A percentile compares a stretch with the other conserved stretches of the same genome.
phyloP scores from a whole-genome alignment of 1,139 yeast genomes.

The Diutina rugosa region DNA sequence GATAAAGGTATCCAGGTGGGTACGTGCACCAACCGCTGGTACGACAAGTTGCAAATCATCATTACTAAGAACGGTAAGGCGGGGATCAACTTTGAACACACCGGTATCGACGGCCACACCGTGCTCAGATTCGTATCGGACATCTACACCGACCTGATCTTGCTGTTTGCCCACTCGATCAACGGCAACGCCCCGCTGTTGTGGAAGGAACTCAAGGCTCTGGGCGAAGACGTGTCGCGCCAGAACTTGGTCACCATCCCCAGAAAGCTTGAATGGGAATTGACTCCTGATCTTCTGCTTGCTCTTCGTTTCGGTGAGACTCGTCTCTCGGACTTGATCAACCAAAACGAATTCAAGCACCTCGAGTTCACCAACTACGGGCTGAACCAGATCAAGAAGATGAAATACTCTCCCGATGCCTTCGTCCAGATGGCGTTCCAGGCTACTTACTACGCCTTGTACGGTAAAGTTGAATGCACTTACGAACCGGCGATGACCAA shows the following conservation, averaged over 20 bases:
- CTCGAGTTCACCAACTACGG: conserved; percentile 72
- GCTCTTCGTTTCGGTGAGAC: conserved; percentile 89
- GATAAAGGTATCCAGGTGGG: conserved; percentile 86
- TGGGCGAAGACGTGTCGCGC: conserved; percentile 5
- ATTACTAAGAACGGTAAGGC: conserved; percentile 88
- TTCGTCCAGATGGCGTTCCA: conserved; percentile 92
- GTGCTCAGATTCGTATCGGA: conserved; percentile 81
- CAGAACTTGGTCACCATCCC: conserved; percentile 51
- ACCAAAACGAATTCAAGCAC: conserved; percentile 80
- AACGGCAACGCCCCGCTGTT: conserved; percentile 72
- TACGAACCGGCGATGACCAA: conserved; percentile 97
- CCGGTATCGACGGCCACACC: conserved; percentile 94
- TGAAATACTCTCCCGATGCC: conserved; percentile 91
- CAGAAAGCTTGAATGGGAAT: conserved; percentile 79
- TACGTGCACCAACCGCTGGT: conserved; percentile 92
- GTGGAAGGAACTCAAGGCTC: conserved; percentile 30
- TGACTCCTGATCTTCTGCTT: conserved; percentile 62
- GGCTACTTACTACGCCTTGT: conserved; percentile 81
- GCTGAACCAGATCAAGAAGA: conserved; percentile 61
- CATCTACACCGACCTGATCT: conserved; percentile 80
- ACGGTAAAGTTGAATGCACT: conserved; percentile 87
- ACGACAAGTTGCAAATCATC: conserved; percentile 80
- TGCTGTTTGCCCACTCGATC: conserved; percentile 75
- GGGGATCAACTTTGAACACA: conserved; percentile 88
- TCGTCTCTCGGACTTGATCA: conserved; percentile 71